Percentiles rank a stretch among this genome's conserved stretches.
These are phyloP conservation scores for Alternaria angustiovoidea DNA, from an alignment of 2,329 filamentous ascomycete genomes.

Conservation along the genomic window DNA sequence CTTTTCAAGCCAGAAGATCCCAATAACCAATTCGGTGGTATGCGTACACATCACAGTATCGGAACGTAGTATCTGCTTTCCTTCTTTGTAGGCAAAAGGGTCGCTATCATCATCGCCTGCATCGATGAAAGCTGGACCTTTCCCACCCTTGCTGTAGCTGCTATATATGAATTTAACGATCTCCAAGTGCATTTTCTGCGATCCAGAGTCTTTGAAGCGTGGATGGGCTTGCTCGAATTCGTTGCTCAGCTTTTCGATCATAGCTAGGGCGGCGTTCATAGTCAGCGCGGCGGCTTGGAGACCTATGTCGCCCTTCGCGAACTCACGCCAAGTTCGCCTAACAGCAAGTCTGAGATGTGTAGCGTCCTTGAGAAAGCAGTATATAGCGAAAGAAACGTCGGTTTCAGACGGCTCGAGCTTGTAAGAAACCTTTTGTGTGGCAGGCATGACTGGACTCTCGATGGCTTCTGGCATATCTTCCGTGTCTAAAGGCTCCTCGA, in stretches of 20 bases:
- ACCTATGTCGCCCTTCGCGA: constrained; percentile 36
- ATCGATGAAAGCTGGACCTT: background rate
- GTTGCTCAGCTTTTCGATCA: background rate
- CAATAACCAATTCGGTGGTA: background rate
- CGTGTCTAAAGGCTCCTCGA: background rate
- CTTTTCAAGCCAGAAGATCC: background rate
- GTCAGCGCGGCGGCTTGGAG: constrained; percentile 43
- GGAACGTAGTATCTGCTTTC: background rate
- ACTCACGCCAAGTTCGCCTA: constrained; percentile 41
- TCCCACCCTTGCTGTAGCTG: background rate
- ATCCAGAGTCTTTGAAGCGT: background rate
- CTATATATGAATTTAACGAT: background rate
- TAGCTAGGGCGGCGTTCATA: constrained; percentile 39
- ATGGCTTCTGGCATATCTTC: background rate
- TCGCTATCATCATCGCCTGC: background rate
- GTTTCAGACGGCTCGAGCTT: constrained; percentile 3
- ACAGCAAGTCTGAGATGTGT: constrained; percentile 42
- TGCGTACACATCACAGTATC: background rate
- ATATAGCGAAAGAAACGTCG: constrained; percentile 21
- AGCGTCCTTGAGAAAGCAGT: constrained; percentile 44
- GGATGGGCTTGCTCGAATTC: background rate
- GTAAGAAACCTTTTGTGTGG: background rate
- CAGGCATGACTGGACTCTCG: background rate
- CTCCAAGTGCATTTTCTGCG: background rate
- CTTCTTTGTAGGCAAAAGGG: background rate